These are phyloP conservation scores for Lagenidium giganteum DNA, from an alignment of 352 stramenopile genomes.

Conservation along the genomic window DNA sequence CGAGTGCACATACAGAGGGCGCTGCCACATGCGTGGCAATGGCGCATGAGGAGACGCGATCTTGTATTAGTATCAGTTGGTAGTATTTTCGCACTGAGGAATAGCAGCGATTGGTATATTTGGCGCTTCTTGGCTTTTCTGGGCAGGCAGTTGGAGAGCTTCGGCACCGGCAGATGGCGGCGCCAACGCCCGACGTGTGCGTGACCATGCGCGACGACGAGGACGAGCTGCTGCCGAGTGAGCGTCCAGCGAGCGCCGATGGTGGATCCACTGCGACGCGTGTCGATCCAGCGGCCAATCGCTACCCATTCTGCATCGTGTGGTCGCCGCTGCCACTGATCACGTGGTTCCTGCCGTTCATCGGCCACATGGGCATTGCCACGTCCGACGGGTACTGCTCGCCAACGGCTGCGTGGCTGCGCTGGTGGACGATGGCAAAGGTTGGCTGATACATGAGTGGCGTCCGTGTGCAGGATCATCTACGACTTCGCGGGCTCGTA, in stretches of 20 bases:
- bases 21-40: too few relatives aligned
- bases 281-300: constrained; percentile 31
- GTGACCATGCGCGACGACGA: neutral
- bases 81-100: too few relatives aligned
- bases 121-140: too few relatives aligned
- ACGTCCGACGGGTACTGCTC: constrained; percentile 82
- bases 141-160: too few relatives aligned
- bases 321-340: constrained; percentile 89
- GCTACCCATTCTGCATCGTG: constrained; percentile 91
- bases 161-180: too few relatives aligned
- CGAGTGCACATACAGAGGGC: too few relatives aligned
- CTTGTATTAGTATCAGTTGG: too few relatives aligned
- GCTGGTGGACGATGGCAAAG: neutral
- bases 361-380: constrained; percentile 94
- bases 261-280: neutral
- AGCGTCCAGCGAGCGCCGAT: neutral
- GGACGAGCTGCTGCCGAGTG: neutral
- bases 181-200: neutral
- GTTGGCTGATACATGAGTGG: neutral
- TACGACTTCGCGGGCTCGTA: constrained; percentile 97
- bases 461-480: constrained; percentile 63
- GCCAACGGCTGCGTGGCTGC: neutral
- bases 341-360: constrained; percentile 94
- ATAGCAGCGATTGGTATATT: too few relatives aligned
- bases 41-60: too few relatives aligned